Evolutionary conservation across 2,329 filamentous ascomycete species (phyloP), one percentile per base, ranked within the genome.

Genomic region (Monilinia aucupariae): DNA sequence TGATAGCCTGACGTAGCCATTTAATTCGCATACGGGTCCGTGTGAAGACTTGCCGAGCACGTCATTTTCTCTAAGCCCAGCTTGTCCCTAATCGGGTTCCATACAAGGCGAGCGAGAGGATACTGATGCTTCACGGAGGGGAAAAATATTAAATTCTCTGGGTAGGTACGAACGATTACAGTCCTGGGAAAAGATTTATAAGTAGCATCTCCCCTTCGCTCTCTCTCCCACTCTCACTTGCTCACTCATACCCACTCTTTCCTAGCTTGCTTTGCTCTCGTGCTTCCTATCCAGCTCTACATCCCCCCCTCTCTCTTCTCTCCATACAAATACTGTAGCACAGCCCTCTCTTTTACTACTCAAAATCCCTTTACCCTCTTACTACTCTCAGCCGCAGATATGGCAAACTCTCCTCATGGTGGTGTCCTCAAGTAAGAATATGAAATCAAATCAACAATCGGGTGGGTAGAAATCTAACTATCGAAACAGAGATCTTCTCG

Each of bases 391-490:
- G 30, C 51, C 37, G 51, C 34, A 73, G 81, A 68, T 69, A 88
- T 88, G 85, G 85, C 85, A 73, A 87, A 87, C 78, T 72, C 85
- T 76, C 90, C 90, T 70, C 89, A 94, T 75, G 93, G 93, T 80
- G 94, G 94, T 75, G 82, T 93, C 82, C 90, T 99, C 75, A 97
- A 97, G 89, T 72, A 61, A 62, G 68, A 56, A 47, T 56, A 30
- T n/a, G 20, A 53, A 62, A 15, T 22, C 37, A 39, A 13, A 39
- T 30, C 9, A n/a, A 48, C 25, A 30, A 4, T 37, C 43, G 10
- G n/a, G 6, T 45, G 13, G 43, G 17, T 48, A 34, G 55, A 25
- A 27, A 43, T 27, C 61, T 67, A 58, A 59, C 45, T 43, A 68
- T 61, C 52, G 15, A 47, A 48, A 63, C 62, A 73, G 71, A 70